These are phyloP conservation scores for Candida adriatica DNA, from an alignment of 805 yeast species.

Conservation along the genomic window DNA sequence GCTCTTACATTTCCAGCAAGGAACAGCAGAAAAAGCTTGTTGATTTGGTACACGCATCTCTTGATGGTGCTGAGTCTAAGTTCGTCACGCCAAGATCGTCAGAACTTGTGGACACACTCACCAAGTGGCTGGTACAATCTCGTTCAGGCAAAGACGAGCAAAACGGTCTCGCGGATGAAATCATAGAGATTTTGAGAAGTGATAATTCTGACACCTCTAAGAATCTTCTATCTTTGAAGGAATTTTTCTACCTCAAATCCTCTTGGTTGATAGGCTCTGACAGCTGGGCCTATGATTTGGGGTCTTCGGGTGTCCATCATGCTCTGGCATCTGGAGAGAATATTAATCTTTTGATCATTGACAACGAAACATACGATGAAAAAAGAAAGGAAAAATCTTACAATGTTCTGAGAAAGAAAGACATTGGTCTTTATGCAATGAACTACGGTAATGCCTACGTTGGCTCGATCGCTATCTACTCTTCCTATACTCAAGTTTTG, in stretches of 20 bases:
- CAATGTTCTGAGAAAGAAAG: constrained; percentile 65
- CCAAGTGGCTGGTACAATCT: constrained; percentile 63
- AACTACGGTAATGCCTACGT: constrained; percentile 84
- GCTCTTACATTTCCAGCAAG: constrained; percentile 55
- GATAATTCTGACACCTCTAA: constrained; percentile 37
- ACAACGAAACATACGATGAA: constrained; percentile 64
- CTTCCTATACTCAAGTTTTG: constrained; percentile 88
- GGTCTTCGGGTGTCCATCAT: constrained; percentile 86
- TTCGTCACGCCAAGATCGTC: constrained; percentile 38
- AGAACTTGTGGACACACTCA: constrained; percentile 46
- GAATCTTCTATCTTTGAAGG: constrained; percentile 39
- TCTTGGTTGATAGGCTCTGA: constrained; percentile 92
- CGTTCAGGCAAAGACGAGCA: constrained; percentile 24
- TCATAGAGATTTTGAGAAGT: constrained; percentile 31
- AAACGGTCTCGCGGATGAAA: constrained; percentile 16
- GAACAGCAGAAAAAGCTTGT: constrained; percentile 34
- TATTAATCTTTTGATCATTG: constrained; percentile 79
- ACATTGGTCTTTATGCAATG: constrained; percentile 92
- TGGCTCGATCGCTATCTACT: constrained; percentile 89
- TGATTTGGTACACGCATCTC: constrained; percentile 24
- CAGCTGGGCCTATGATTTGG: constrained; percentile 91
- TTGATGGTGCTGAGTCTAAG: constrained; percentile 24
- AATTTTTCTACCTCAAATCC: constrained; percentile 40
- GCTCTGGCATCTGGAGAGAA: constrained; percentile 69
- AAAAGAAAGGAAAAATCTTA: constrained; percentile 22